Evolutionary conservation across 768 basidiomycete genomes (phyloP).

Genomic region (Termitomyces eurrhizus): DNA sequence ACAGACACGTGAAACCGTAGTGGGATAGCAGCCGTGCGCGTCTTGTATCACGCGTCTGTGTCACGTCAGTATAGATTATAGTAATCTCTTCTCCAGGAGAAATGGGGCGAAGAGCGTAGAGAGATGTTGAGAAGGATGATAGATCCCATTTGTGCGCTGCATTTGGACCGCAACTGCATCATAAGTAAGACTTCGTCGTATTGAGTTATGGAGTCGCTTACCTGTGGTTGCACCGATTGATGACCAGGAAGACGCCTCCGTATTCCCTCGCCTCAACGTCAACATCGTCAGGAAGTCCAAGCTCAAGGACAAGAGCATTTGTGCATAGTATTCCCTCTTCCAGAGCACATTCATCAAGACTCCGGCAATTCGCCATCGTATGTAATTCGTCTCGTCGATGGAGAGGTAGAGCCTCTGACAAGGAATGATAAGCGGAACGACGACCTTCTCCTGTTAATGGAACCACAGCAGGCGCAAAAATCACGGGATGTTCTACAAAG

Average conservation of each 20-base stretch:
- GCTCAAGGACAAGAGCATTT: slow-evolving; percentile 35
- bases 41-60: slow-evolving; percentile 30
- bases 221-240: slow-evolving; percentile 45
- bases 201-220: slow-evolving; percentile 10
- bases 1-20: slow-evolving; percentile 40
- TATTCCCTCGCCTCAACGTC: slow-evolving; percentile 26
- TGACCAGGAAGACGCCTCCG: slow-evolving; percentile 37
- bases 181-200: background rate
- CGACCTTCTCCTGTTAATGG: slow-evolving; percentile 12
- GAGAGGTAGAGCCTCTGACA: slow-evolving; percentile 18
- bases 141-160: slow-evolving; percentile 40
- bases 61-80: slow-evolving; percentile 41
- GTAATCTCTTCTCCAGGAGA: slow-evolving; percentile 38
- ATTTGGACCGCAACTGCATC: slow-evolving; percentile 39
- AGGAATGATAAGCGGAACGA: slow-evolving; percentile 18
- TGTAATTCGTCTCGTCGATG: slow-evolving; percentile 18
- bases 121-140: slow-evolving; percentile 30
- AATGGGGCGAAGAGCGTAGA: slow-evolving; percentile 39
- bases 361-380: slow-evolving; percentile 21
- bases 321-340: slow-evolving; percentile 43
- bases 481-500: slow-evolving; percentile 24
- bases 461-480: slow-evolving; percentile 20
- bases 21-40: slow-evolving; percentile 29
- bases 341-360: slow-evolving; percentile 26
- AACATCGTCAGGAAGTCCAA: slow-evolving; percentile 23